Base-by-base conservation (phyloP, 2,329 filamentous ascomycete genomes). In the Dactylellina cionopaga region DNA sequence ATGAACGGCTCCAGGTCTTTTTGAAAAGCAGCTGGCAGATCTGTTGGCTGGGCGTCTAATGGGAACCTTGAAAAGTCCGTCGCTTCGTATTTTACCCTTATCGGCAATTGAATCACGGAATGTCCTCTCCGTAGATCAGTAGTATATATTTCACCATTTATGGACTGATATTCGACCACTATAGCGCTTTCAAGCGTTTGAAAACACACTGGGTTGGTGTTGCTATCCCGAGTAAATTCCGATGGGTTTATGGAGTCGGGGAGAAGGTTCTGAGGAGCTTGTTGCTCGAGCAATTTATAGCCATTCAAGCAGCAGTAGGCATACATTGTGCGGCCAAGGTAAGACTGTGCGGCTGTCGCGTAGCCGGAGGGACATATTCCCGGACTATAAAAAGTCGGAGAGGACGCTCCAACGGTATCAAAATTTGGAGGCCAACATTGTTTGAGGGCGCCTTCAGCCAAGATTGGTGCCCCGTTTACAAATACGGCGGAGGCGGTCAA, bases 61-160 rank as follows among this genome's bases (percentile, higher is more conserved):
- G 66, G 66, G 15, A 71, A 71, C 4, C 27, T 15, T 2, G 66
- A 64, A 59, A 71, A 71, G 15, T 71, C 66, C 2, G 66, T 52
- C 7, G 43, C 43, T 24, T 49, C 33, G 19, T 71, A 71, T 15
- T 71, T 64, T 11, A 59, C 66, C 10, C 52, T 35, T 17, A 71
- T 46, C 0, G 66, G 66, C 11, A 37, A 43, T 10, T 64, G 66
- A 13, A 64, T 44, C 9, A 41, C 66, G 4, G 58, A 64, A 17
- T 52, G 59, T 9, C 58, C 66, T 39, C 52, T 51, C 13, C 58
- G 41, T 9, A 71, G 24, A 7, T 64, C 52, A 3, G 66, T 71
- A 0, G 66, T 71, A 22, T 51, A 46, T 13, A 39, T 27, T 10
- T 64, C 58, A 2, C 66, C 66, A 33, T 71, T 41, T 2, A 59